A percentile compares a stretch with the other conserved stretches of the same genome.
phyloP scores from a whole-genome alignment of 2,329 filamentous ascomycete species.

The Cadophora sp. region DNA sequence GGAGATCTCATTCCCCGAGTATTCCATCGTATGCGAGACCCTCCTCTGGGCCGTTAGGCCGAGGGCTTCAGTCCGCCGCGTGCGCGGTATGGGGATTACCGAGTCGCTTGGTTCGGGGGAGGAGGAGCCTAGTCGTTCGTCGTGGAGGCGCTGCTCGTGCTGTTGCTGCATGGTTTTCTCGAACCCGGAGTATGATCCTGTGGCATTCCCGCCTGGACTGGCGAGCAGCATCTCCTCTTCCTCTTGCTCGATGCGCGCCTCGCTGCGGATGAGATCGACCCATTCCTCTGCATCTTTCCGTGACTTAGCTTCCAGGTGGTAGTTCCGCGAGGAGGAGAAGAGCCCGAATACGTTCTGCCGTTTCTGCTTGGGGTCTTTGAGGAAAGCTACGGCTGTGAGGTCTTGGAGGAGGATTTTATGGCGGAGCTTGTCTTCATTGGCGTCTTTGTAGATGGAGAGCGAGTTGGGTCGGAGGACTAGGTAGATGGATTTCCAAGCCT shows the following conservation, averaged over 20 bases:
- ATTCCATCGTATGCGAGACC: slow-evolving; percentile 68
- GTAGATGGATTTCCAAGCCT: slow-evolving; percentile 91
- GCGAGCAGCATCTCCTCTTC: slow-evolving; percentile 83
- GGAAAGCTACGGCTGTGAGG: slow-evolving; percentile 85
- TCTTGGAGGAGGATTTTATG: slow-evolving; percentile 89
- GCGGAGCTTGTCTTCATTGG: slow-evolving; percentile 86
- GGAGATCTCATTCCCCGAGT: slow-evolving; percentile 75
- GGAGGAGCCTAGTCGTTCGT: slow-evolving; percentile 51
- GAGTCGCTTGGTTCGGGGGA: slow-evolving; percentile 64
- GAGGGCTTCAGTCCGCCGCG: slow-evolving; percentile 37
- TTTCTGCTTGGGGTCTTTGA: slow-evolving; percentile 89
- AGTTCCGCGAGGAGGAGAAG: slow-evolving; percentile 90
- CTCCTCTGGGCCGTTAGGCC: slow-evolving; percentile 48
- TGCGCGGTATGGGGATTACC: slow-evolving; percentile 26
- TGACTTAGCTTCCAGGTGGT: slow-evolving; percentile 81
- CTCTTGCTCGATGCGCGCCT: slow-evolving; percentile 86
- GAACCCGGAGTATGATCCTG: slow-evolving; percentile 39
- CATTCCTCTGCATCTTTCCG: slow-evolving; percentile 82
- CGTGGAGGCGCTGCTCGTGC: slow-evolving; percentile 40
- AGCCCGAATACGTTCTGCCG: slow-evolving; percentile 89
- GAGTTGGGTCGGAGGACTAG: slow-evolving; percentile 90
- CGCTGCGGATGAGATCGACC: slow-evolving; percentile 80
- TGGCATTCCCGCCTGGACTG: slow-evolving; percentile 60
- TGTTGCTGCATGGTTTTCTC: slow-evolving; percentile 40
- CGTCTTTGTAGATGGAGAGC: slow-evolving; percentile 91